Conservation (phyloP, 495 filamentous ascomycete species). For the Collariella sp. region DNA sequence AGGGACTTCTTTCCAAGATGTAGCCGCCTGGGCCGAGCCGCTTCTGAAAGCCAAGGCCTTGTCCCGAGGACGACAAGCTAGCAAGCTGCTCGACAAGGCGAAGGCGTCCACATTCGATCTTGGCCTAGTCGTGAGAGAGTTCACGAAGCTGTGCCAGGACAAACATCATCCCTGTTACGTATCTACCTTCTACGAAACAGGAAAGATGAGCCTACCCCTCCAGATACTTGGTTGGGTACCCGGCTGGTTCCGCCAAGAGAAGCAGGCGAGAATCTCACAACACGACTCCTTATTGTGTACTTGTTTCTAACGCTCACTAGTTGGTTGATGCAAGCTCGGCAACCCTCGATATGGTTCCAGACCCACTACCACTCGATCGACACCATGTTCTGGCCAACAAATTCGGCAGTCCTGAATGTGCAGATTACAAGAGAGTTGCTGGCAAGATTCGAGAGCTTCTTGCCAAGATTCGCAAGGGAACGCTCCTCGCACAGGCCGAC, state of each 20-base stretch:
- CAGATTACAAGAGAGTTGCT: slow-evolving; percentile 14
- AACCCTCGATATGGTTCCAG: slow-evolving; percentile 14
- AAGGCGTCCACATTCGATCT: slow-evolving; percentile 13
- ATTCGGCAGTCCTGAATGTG: slow-evolving; percentile 14
- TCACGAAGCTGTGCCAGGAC: slow-evolving; percentile 12
- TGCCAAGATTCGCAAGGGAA: slow-evolving; percentile 14
- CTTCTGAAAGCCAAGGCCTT: slow-evolving; percentile 11
- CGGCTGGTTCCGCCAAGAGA: slow-evolving; percentile 5
- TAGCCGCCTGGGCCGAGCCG: slow-evolving; percentile 11
- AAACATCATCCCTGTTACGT: slow-evolving; percentile 1
- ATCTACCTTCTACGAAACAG: slow-evolving; percentile 14
- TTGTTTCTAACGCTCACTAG: slow-evolving; percentile 14
- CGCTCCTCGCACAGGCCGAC: slow-evolving; percentile 18
- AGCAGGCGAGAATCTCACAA: slow-evolving; percentile 12
- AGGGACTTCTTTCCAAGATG: slow-evolving; percentile 23
- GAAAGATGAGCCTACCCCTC: slow-evolving; percentile 9
- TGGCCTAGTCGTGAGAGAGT: slow-evolving; percentile 10
- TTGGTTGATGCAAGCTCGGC: slow-evolving; percentile 16
- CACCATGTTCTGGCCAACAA: slow-evolving; percentile 23
- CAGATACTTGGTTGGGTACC: slow-evolving; percentile 18
- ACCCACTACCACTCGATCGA: slow-evolving; percentile 21
- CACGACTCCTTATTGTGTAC: not conserved
- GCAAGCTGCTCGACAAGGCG: slow-evolving; percentile 10
- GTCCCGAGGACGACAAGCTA: slow-evolving; percentile 5
- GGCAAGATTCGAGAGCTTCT: slow-evolving; percentile 17